Evolutionary conservation across 371 early-diverging fungal species (phyloP), one percentile per base, ranked within the genome.

Genomic region (Blakeslea trispora): DNA sequence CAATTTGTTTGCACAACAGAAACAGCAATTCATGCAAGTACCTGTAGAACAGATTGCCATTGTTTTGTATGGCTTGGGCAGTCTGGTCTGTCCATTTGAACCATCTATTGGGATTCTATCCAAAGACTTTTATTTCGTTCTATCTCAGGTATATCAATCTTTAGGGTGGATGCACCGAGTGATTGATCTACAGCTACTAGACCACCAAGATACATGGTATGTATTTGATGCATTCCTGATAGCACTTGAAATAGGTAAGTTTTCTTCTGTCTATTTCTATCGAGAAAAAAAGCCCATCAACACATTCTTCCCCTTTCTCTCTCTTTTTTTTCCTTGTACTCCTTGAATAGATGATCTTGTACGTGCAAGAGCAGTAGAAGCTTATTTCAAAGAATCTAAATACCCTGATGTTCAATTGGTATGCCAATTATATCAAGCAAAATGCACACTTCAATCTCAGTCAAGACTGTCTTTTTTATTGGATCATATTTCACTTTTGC

Each of bases 181-280:
- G 11, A 23, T 63, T 10, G 68, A 68, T 39, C 18, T 59, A 1
- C 44, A 59, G 15, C n/a, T 63, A 39, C 18, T 68, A n/a, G 37
- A 50, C 22, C 39, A 22, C 6, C 28, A 32, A 17, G 18, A 55
- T 43, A 9, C 24, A 18, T 66, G 63, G 64, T 23, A 59, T 21
- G 34, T 61, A 40, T 64, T 64, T 52, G 42, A 55, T 24, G 64
- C 67, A 8, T 53, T 71, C 18, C 40, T 68, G 14, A 21, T 64
- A 17, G 53, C 64, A 14, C 39, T 71, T 22, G 71, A 71, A 53
- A 64, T 55, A 42, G 71, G 71, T 61, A 44, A 46, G 41, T 17
- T n/a, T n/a, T n/a, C n/a, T n/a, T n/a, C n/a, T n/a, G n/a, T n/a
- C n/a, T n/a, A n/a, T n/a, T n/a, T n/a, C n/a, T n/a, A n/a, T n/a